Base-by-base conservation (phyloP, 164 flowering plant species). In the Warburgia ugandensis region DNA sequence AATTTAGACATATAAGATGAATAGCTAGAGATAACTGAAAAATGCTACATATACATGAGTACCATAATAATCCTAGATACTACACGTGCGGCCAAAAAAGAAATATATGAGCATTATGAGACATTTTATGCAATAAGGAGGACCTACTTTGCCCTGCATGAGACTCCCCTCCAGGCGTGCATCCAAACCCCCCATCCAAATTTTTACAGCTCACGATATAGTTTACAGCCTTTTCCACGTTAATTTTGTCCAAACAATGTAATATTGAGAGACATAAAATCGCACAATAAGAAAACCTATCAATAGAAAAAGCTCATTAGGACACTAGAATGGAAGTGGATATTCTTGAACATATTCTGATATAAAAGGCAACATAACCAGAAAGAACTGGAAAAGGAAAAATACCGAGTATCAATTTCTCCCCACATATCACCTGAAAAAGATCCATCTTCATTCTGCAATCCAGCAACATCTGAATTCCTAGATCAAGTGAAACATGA, bases 341-440 rank as follows among this genome's bases (percentile, higher is more conserved):
- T 14, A 21, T 12, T 17, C 1, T 16, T 9, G 10, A 9, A 16
- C 5, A 6, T 10, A 6, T 16, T 42, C 22, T n/a, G 19, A 17
- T 17, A 22, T 42, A 42, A 21, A 6, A 3, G 11, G 11, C 10
- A 4, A 3, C 45, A 42, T 30, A 14, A 7, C 16, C 11, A 13
- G 17, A 31, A 49, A 26, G 13, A 50, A 50, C 12, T 25, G 16
- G 19, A 19, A 28, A 17, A 50, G 44, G 28, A 26, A 53, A 41
- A 39, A 41, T 61, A 84, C 97, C 96, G 52, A 21, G 95, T 83
- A 66, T 91, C 92, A 28, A 87, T 64, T 74, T 91, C 98, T 62
- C 98, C 98, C 96, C 98, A 87, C 14, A 78, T 77, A 50, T 91
- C 98, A 49, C 98, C 96, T 11, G 87, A 73, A 68, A 91, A 84